Evolutionary conservation across 306 rosid species (phyloP).

Genomic region (Malus sieversii): DNA sequence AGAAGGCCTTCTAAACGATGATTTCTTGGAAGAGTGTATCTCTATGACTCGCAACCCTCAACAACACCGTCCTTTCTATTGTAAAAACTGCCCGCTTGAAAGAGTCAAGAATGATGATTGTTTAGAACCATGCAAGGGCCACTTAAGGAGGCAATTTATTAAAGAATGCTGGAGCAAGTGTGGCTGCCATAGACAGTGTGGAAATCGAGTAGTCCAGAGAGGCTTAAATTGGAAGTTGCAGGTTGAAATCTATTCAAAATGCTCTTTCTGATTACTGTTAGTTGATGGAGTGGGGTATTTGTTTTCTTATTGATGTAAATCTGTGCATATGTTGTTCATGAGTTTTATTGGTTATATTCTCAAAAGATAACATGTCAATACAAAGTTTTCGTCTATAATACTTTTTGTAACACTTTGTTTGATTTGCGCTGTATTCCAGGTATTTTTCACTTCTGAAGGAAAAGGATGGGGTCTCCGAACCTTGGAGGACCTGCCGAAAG

Average conservation of each 20-base stretch:
- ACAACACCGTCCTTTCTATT: constrained; percentile 35
- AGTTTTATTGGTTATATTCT: not conserved
- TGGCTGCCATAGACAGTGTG: constrained; percentile 77
- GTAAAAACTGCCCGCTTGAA: constrained; percentile 74
- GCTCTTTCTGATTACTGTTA: not conserved
- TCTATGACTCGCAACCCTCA: constrained; percentile 47
- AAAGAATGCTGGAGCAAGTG: constrained; percentile 97
- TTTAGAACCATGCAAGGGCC: constrained; percentile 92
- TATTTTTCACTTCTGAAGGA: constrained; percentile 68
- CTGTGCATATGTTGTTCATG: not conserved
- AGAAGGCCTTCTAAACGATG: constrained; percentile 58
- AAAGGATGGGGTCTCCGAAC: constrained; percentile 97
- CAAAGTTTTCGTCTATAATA: not conserved
- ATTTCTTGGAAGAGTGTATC: constrained; percentile 65
- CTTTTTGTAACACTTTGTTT: not conserved
- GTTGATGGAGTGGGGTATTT: not conserved
- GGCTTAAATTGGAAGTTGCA: constrained; percentile 79
- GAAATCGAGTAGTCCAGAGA: constrained; percentile 88
- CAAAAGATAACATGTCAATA: not conserved
- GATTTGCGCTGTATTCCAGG: constrained; percentile 39
- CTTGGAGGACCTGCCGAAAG: constrained; percentile 81
- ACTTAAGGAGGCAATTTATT: constrained; percentile 58
- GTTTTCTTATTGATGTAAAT: not conserved
- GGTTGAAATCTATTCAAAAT: constrained; percentile 31
- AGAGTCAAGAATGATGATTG: constrained; percentile 54